A percentile compares a stretch with the other conserved stretches of the same genome.
phyloP scores from a whole-genome alignment of 164 flowering plant species.

The Platanus orientalis region DNA sequence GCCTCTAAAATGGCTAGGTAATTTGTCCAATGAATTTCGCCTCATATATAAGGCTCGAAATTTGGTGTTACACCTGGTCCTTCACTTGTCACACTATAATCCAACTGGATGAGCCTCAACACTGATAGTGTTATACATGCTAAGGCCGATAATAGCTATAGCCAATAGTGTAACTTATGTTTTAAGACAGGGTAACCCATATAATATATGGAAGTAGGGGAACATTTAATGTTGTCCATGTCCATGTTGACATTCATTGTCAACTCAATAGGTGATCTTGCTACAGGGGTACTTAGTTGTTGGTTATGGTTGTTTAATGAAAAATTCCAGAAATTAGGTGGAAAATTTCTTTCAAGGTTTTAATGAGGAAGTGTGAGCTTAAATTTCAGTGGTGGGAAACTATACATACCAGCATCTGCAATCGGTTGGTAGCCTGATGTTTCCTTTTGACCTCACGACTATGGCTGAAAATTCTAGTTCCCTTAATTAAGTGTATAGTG shows the following conservation, averaged over 20 bases:
- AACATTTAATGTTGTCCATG: slow-evolving; percentile 72
- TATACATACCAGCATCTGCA: slow-evolving; percentile 60
- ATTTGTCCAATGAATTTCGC: too few species aligned
- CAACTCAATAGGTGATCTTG: slow-evolving; percentile 7
- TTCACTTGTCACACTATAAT: too few species aligned
- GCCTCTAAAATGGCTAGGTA: too few species aligned
- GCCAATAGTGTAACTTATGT: slow-evolving; percentile 77
- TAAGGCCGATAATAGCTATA: slow-evolving; percentile 75
- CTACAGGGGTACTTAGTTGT: too few species aligned
- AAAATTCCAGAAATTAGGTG: too few species aligned
- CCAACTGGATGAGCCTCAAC: slow-evolving; percentile 54
- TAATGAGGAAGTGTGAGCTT: slow-evolving; percentile 35
- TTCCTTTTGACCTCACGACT: slow-evolving; percentile 97
- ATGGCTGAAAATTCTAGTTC: slow-evolving; percentile 81
- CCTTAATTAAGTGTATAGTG: slow-evolving; percentile 65
- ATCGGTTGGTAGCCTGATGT: slow-evolving; percentile 88
- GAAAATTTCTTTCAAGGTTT: slow-evolving; percentile 18
- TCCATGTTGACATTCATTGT: slow-evolving; percentile 34
- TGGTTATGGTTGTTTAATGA: too few species aligned
- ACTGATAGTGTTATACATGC: slow-evolving; percentile 70
- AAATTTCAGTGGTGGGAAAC: slow-evolving; percentile 60
- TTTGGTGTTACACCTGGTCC: too few species aligned
- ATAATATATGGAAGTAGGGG: slow-evolving; percentile 74
- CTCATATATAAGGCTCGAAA: too few species aligned
- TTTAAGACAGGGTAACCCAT: slow-evolving; percentile 67